These are phyloP conservation scores for Coemansia sp. DNA, from an alignment of 192 early-diverging fungal genomes.

Conservation along the genomic window DNA sequence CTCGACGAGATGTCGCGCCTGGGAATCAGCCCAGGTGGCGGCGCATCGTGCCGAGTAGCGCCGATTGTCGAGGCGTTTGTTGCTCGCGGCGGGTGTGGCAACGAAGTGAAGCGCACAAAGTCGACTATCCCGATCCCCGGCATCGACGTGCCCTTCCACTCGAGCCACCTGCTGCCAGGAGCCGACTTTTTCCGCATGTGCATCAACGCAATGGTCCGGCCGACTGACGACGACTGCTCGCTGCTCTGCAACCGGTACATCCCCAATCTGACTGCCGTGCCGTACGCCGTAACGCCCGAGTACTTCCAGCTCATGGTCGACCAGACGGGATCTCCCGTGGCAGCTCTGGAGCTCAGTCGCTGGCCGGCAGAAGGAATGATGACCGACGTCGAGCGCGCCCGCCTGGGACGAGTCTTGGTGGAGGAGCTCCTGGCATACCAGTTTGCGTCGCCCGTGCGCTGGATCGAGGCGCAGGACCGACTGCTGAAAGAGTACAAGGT, in stretches of 20 bases:
- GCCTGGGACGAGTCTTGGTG: conserved; percentile 75
- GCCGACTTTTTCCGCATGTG: conserved; percentile 87
- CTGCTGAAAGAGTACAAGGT: conserved; percentile 78
- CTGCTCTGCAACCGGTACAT: conserved; percentile 81
- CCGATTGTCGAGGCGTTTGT: conserved; percentile 59
- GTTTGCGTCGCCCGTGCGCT: conserved; percentile 92
- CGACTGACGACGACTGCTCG: conserved; percentile 71
- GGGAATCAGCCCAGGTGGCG: conserved; percentile 28
- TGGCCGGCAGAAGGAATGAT: conserved; percentile 69
- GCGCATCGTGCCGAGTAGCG: conserved; percentile 53
- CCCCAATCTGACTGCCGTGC: conserved; percentile 92
- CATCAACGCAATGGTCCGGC: conserved; percentile 76
- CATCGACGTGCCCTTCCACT: conserved; percentile 98
- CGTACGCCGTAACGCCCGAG: conserved; percentile 71
- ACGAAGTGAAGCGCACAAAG: conserved; percentile 68
- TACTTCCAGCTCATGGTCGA: conserved; percentile 77
- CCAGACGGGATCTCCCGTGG: conserved; percentile 67
- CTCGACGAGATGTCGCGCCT: conserved; percentile 77
- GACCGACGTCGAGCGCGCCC: conserved; percentile 61
- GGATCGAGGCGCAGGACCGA: conserved; percentile 94
- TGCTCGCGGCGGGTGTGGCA: conserved; percentile 58
- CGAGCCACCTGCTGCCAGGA: conserved; percentile 82
- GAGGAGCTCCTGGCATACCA: conserved; percentile 94
- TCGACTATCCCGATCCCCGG: conserved; percentile 90
- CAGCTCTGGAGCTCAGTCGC: conserved; percentile 68